phyloP scores from a whole-genome alignment of 768 basidiomycete species.

The Termitomyces sp. region DNA sequence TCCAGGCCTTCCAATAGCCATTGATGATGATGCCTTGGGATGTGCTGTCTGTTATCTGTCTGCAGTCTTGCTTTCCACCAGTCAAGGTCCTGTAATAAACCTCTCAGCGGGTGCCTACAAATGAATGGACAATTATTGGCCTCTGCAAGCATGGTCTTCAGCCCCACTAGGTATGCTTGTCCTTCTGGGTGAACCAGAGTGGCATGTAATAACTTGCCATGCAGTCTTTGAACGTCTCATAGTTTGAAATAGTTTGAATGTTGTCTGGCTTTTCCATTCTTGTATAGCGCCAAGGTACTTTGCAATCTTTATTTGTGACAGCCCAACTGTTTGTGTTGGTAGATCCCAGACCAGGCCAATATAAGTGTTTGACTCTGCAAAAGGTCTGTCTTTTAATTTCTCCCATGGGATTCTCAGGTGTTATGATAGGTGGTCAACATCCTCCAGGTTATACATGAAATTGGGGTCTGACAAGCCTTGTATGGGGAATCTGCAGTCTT shows the following conservation, averaged over 20 bases:
- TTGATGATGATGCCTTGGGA: too few relatives aligned
- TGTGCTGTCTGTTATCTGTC: neutral
- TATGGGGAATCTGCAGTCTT: too few relatives aligned
- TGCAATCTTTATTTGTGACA: neutral
- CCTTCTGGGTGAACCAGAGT: too few relatives aligned
- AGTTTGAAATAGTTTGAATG: conserved; percentile 24
- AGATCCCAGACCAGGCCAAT: conserved; percentile 9
- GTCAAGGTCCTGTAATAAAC: conserved; percentile 11
- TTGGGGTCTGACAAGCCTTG: too few relatives aligned
- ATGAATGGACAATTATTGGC: conserved; percentile 23
- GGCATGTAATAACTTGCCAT: too few relatives aligned
- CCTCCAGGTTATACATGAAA: conserved; percentile 17
- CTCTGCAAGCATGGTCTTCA: conserved; percentile 24
- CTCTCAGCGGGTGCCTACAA: conserved; percentile 11
- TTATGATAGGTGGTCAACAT: conserved; percentile 25
- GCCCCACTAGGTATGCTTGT: conserved; percentile 28
- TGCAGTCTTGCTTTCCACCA: conserved; percentile 23
- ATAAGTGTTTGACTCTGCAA: neutral
- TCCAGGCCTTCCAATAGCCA: too few relatives aligned
- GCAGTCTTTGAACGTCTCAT: conserved; percentile 18
- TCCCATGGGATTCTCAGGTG: conserved; percentile 7
- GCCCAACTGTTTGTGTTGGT: neutral
- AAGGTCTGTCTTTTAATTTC: too few relatives aligned
- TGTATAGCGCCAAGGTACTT: conserved; percentile 5
- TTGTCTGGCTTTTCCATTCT: too few relatives aligned